Base-by-base conservation (phyloP, 768 basidiomycete species). In the Rhizopogon vulgaris region DNA sequence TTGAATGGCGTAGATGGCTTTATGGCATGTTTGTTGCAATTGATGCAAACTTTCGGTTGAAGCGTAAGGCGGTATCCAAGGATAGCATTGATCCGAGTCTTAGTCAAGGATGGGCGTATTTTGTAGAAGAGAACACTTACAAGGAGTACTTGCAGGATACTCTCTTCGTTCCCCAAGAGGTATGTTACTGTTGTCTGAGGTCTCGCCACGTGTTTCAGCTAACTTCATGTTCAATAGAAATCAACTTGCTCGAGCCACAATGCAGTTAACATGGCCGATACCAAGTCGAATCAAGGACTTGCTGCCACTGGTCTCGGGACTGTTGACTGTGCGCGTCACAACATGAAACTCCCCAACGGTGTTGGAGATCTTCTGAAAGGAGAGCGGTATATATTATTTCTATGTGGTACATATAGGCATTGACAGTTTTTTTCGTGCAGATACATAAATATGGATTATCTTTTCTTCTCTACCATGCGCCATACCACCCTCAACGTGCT, bases 41-140 rank as follows among this genome's bases (percentile, higher is more conserved):
- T 3, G 67, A 69, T 50, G 64, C 67, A 2, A 69, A 69, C 54
- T 70, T 70, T 49, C 56, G 69, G 0, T 53, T 69, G 11, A 68
- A 67, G 43, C 48, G 60, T 4, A 46, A 55, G 25, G 57, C 57
- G 15, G 60, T 61, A 0, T 67, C 65, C 6, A 63, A 36, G 8
- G 56, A 63, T 4, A 53, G 56, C 6, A 42, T 42, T 9, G 66
- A 69, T 52, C 68, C 68, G 9, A 54, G 58, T 3, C 58, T 69
- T 6, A 64, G 61, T 47, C 43, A 55, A 11, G 64, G 67, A 1
- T 59, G 51, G 38, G 57, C 64, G 0, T 69, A 63, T 48, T 54
- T 66, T 34, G 62, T 67, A 3, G 62, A 63, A 28, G 61, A 59
- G 8, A 52, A 15, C 3, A 41, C 42, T 11, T 68, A 59, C 48